Base-by-base conservation (phyloP, 2,329 filamentous ascomycete species). In the Nemania serpens region DNA sequence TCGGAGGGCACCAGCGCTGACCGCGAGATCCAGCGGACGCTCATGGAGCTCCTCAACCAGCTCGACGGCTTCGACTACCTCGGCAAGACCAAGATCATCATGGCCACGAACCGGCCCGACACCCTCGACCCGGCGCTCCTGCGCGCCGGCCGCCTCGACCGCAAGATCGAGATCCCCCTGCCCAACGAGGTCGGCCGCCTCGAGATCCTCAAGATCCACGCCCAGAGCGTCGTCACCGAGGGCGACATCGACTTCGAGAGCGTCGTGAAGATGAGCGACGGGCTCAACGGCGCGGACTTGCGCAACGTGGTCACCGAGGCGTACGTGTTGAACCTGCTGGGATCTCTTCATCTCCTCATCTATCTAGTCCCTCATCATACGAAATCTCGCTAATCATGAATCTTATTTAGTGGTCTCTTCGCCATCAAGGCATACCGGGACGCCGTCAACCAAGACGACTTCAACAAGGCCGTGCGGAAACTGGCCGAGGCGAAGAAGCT, bases 21-120 rank as follows among this genome's bases (percentile, higher is more conserved):
- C 81, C 89, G 96, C 73, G 95, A 99, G 78, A 99, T 99, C 70
- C 95, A 99, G 80, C 89, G 95, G 74, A 99, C 95, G 37, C 82
- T 99, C 62, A 99, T 99, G 95, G 95, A 99, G 78, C 84, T 99
- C 57, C 89, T 99, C 65, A 99, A 99, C 79, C 95, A 99, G 78
- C 87, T 99, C 55, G 95, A 99, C 75, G 95, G 96, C 69, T 99
- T 99, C 81, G 95, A 99, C 80, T 99, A 99, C 80, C 85, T 99
- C 39, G 95, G 96, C 70, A 97, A 99, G 84, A 99, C 95, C 57
- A 99, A 99, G 83, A 99, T 99, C 76, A 99, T 99, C 81, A 99
- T 99, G 96, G 95, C 93, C 39, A 98, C 95, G 61, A 99, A 99
- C 83, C 85, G 95, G 79, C 95, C 94, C 13, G 94, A 98, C 76